Evolutionary conservation across 2,329 filamentous ascomycete species (phyloP).

Genomic region (Apiospora saccharicola): DNA sequence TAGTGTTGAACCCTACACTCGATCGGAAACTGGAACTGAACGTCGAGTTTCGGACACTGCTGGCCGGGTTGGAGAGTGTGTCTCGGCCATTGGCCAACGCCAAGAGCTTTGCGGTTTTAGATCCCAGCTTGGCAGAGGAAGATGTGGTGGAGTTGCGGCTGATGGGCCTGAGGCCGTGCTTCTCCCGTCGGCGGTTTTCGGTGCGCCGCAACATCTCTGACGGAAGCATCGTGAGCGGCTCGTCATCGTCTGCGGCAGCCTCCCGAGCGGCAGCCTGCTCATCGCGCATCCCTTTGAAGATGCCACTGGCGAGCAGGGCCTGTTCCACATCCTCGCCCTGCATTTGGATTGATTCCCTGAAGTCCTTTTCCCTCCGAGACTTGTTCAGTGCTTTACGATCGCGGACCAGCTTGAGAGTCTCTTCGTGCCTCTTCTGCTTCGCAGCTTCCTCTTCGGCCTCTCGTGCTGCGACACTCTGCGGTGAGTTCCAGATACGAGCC

Average conservation of each 20-base stretch:
- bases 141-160: constrained; percentile 2
- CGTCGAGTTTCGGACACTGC: constrained; percentile 42
- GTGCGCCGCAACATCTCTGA: constrained; percentile 36
- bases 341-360: constrained; percentile 34
- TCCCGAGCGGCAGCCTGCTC: constrained; percentile 37
- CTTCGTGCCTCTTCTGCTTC: constrained; percentile 33
- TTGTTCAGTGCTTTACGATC: constrained; percentile 33
- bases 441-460: constrained; percentile 33
- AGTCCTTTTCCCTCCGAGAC: constrained; percentile 30
- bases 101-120: constrained; percentile 42
- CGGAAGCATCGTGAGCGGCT: constrained; percentile 29
- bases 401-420: constrained; percentile 36
- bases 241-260: constrained; percentile 33
- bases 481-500: constrained; percentile 52
- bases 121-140: constrained; percentile 35
- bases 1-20: constrained; percentile 43
- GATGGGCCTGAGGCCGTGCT: constrained; percentile 35
- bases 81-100: constrained; percentile 38
- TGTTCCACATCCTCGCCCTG: constrained; percentile 37
- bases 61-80: constrained; percentile 41
- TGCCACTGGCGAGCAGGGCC: constrained; percentile 39
- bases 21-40: constrained; percentile 45
- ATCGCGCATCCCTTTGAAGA: constrained; percentile 39
- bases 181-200: constrained; percentile 41
- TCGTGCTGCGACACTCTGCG: constrained; percentile 39